Base-by-base conservation (phyloP, 2,329 filamentous ascomycete species). In the Raffaelea arxii region DNA sequence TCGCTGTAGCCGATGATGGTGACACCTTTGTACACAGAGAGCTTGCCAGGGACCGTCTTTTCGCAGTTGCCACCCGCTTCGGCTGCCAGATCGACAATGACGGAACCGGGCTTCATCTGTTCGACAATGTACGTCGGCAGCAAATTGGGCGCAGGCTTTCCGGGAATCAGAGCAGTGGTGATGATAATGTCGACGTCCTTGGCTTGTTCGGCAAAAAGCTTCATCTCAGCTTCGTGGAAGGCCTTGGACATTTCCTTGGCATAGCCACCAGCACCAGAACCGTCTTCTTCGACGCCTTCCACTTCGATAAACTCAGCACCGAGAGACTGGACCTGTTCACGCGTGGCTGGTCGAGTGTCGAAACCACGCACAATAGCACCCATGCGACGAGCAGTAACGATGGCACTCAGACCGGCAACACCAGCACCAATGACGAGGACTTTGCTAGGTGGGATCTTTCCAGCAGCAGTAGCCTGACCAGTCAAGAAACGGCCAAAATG, bases 201-300 rank as follows among this genome's bases (percentile, higher is more conserved):
- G 51, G 84, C 86, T 62, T 94, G 89, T 55, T 92, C 84, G 60
- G 86, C 80, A 65, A 95, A 95, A 0, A 95, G 73, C 62, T 86
- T 90, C 87, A 94, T 94, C 62, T 95, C 87, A 6, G 88, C 88
- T 50, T 88, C 86, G 61, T 92, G 88, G 58, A 94, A 95, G 54
- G 91, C 88, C 58, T 91, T 89, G 46, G 86, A 92, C 88, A 94
- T 94, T 59, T 90, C 86, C 59, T 94, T 94, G 45, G 86, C 87
- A 58, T 95, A 95, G 16, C 89, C 89, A 24, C 89, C 88, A 9
- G 84, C 80, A 3, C 87, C 88, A 12, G 84, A 80, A 2, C 89
- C 89, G 50, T 92, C 87, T 64, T 95, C 89, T 54, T 91, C 63
- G 21, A 94, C 72, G 4, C 52, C 52, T 14, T 87, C 83, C 21